Base-by-base conservation (phyloP, 1,284 basidiomycete genomes). In the Cryptococcus amylolentus region DNA sequence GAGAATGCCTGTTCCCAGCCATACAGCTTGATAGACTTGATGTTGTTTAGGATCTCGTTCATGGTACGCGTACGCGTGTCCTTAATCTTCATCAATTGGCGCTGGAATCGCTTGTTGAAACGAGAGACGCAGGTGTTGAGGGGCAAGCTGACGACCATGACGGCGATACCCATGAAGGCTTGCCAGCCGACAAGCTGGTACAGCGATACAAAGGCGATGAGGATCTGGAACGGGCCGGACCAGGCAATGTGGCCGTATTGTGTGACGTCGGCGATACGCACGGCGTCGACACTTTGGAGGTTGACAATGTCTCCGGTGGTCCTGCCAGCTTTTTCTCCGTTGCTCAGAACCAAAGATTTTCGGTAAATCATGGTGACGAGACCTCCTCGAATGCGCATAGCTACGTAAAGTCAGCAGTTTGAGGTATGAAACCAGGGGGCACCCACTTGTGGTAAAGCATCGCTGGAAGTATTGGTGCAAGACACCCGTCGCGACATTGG, bases 221-320 rank as follows among this genome's bases (percentile, higher is more conserved):
- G 83, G 62, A 97, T 90, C 85, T 90, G 64, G 65, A 79, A 73
- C 8, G 78, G 78, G 9, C 81, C 81, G 1, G 75, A 78, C 67
- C 79, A 81, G 7, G 78, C 75, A 62, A 82, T 80, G 52, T 78
- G 77, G 16, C 77, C 88, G 68, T 90, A 92, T 1, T 88, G 86
- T 70, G 88, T 89, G 40, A 94, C 80, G 70, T 96, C 93, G 66
- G 92, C 91, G 49, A 98, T 80, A 35, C 91, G 82, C 16, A 86
- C 88, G 0, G 91, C 86, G 58, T 79, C 77, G 20, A 95, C 89
- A 12, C 86, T 88, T 88, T 95, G 94, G 28, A 96, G 77, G 71
- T 97, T 97, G 64, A 96, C 91, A 50, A 96, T 92, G 69, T 97
- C 92, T 4, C 94, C 94, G 0, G 89, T 86, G 0, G 88, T 84